Conservation (phyloP, 2,329 filamentous ascomycete species). For the Pyrenophora teres region DNA sequence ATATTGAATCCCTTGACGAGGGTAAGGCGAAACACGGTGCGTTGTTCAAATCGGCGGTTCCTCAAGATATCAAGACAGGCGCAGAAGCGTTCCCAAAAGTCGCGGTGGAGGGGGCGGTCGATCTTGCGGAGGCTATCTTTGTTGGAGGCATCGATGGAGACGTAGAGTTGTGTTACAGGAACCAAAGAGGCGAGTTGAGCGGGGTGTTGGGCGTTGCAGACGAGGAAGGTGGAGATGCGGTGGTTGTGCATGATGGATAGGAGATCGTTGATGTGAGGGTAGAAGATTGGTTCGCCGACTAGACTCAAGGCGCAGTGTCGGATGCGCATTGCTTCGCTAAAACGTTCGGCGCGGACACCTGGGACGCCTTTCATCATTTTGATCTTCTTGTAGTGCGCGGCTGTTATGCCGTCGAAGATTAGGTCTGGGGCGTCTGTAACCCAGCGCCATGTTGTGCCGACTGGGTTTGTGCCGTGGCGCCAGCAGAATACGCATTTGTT, state of each 20-base stretch:
- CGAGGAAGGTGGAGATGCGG: conserved; percentile 89
- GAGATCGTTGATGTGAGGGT: conserved; percentile 95
- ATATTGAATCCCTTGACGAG: conserved; percentile 98
- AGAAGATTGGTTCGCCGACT: conserved; percentile 98
- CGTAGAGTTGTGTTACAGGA: conserved; percentile 92
- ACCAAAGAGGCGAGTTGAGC: conserved; percentile 82
- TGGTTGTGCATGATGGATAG: conserved; percentile 80
- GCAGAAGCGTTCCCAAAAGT: conserved; percentile 97
- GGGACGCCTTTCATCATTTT: conserved; percentile 95
- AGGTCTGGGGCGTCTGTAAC: conserved; percentile 86
- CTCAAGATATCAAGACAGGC: conserved; percentile 87
- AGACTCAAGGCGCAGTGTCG: conserved; percentile 89
- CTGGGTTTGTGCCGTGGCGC: conserved; percentile 96
- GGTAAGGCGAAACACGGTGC: conserved; percentile 92
- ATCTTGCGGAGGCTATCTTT: conserved; percentile 85
- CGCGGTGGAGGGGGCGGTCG: conserved; percentile 87
- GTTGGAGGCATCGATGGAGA: conserved; percentile 94
- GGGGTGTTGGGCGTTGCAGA: conserved; percentile 96
- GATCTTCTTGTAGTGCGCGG: conserved; percentile 94
- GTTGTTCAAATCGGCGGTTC: conserved; percentile 79
- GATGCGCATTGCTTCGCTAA: conserved; percentile 90
- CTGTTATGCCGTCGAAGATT: conserved; percentile 89
- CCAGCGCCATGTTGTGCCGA: conserved; percentile 97
- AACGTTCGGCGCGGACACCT: conserved; percentile 87
- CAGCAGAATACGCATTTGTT: conserved; percentile 99